Evolutionary conservation across 108 stramenopile species (phyloP), one percentile per base, ranked within the genome.

Genomic region (Mediolabrus comicus): DNA sequence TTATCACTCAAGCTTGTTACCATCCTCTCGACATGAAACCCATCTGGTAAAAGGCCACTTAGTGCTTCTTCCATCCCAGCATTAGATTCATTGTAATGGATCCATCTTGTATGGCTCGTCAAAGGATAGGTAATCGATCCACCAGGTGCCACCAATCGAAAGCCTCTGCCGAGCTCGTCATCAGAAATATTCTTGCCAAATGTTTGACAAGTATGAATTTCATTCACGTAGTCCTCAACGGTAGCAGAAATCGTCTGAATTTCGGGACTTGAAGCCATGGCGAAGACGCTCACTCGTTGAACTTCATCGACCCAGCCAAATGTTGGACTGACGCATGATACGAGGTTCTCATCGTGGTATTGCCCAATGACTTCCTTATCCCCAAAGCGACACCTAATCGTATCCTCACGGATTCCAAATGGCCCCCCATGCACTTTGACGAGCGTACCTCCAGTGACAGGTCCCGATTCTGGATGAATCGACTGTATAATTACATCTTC

Each of bases 161-260:
- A 73, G 0, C 75, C 71, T 19, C 71, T 69, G 25, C 75, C 61
- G 16, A 65, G 16, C n/a, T 74, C 72, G 35, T 74, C 72, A 34
- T 74, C 72, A 3, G 39, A 39, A 19, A 74, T 33, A 55, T 71
- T 59, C 12, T 27, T 39, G 4, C 67, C 65, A 32, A 26, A 30
- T 26, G 62, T 65, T 14, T 53, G 32, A 30, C 58, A 55, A 31
- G 70, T 77, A 30, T 72, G 74, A 28, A 75, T 25, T 66, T 81
- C 71, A 36, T 60, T 62, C 22, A 53, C 14, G 43, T 74, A 73
- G 36, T 79, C 67, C 16, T 35, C 53, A 16, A 72, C 67, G 29
- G 67, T 67, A 12, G 72, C 72, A n/a, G 69, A 70, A 35, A 80
- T 67, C 14, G 71, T 69, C 58, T 81, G 80, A 56, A 81, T 62